phyloP scores from a whole-genome alignment of 768 basidiomycete species.

The Boletus rufocinnamomeus region DNA sequence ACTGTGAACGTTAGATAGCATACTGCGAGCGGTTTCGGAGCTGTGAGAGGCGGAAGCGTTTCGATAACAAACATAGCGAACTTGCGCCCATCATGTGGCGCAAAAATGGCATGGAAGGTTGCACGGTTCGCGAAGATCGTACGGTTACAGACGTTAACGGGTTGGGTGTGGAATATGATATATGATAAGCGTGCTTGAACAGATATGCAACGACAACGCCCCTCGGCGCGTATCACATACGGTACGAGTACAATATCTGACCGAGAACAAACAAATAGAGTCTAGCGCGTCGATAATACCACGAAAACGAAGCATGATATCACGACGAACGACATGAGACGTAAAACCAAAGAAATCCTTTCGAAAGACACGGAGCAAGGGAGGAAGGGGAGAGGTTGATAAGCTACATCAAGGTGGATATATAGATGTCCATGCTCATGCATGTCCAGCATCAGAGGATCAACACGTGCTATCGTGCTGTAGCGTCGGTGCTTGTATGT shows the following conservation, averaged over 20 bases:
- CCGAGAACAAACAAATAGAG: neutral
- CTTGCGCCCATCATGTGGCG: no score
- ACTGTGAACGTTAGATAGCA: neutral
- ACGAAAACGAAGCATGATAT: neutral
- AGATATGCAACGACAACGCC: neutral
- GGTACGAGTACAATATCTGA: neutral
- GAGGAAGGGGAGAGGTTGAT: constrained; percentile 4
- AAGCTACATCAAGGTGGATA: constrained; percentile 21
- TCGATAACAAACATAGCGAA: neutral
- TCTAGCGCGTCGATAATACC: neutral
- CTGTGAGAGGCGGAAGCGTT: neutral
- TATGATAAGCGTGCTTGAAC: neutral
- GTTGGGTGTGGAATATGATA: neutral
- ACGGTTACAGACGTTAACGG: neutral
- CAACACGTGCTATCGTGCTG: constrained; percentile 1
- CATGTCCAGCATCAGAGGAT: constrained; percentile 8
- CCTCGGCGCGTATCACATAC: neutral
- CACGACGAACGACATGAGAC: neutral
- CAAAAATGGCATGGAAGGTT: no score
- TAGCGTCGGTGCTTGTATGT: neutral
- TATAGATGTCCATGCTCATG: constrained; percentile 7
- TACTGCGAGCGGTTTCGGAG: neutral
- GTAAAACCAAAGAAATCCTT: neutral
- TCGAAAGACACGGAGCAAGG: neutral
- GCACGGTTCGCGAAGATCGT: neutral